Percentiles rank a stretch among this genome's conserved stretches.
phyloP scores from a whole-genome alignment of 306 rosid species.

The Cajanus cajan region DNA sequence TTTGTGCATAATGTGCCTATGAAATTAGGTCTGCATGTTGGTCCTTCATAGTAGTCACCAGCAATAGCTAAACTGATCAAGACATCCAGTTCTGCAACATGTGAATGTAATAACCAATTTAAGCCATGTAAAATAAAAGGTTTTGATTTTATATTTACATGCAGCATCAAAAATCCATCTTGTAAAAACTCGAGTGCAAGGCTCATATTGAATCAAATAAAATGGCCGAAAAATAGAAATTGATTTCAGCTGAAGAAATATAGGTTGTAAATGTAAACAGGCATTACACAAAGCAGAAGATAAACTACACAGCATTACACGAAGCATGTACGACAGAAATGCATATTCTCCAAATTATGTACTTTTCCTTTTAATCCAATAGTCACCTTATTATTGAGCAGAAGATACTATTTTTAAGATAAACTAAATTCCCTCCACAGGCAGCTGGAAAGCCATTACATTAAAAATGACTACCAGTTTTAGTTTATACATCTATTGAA shows the following conservation, averaged over 20 bases:
- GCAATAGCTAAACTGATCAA: slow-evolving; percentile 88
- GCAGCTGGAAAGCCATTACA: slow-evolving; percentile 12
- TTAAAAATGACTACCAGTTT: background rate
- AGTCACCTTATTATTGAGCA: slow-evolving; percentile 8
- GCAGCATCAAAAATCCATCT: background rate
- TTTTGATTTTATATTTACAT: slow-evolving; percentile 6
- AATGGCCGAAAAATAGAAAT: background rate
- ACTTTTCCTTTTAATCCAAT: background rate
- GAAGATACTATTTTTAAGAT: slow-evolving; percentile 7
- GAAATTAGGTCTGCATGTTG: slow-evolving; percentile 70
- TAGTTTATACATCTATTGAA: slow-evolving; percentile 6
- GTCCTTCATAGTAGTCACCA: slow-evolving; percentile 80
- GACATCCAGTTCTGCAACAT: slow-evolving; percentile 86
- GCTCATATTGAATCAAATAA: slow-evolving; percentile 11
- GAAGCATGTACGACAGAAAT: background rate
- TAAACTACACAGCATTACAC: background rate
- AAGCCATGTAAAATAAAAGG: slow-evolving; percentile 29
- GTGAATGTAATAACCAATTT: slow-evolving; percentile 35
- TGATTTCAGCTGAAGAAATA: slow-evolving; percentile 24
- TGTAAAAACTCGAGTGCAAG: background rate
- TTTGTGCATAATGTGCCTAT: slow-evolving; percentile 43
- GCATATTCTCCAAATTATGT: background rate
- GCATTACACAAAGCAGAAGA: slow-evolving; percentile 3
- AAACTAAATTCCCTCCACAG: background rate
- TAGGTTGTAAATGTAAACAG: background rate